A percentile compares a stretch with the other conserved stretches of the same genome.
Evolutionary conservation across 805 yeast genomes (phyloP).

Genomic region (Metschnikowia continentalis): DNA sequence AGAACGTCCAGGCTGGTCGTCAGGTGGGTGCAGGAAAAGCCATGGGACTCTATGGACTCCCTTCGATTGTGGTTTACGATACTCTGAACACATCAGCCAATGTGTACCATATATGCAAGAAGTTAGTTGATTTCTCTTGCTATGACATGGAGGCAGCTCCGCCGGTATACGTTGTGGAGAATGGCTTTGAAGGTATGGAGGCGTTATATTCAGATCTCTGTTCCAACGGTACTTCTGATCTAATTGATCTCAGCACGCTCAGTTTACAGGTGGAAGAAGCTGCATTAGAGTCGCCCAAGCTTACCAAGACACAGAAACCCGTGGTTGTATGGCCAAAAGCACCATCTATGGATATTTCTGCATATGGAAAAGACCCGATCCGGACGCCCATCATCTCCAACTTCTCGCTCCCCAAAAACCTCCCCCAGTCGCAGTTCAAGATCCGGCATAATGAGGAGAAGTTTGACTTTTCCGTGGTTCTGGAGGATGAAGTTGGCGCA

Average conservation of each 20-base stretch:
- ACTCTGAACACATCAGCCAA: constrained; percentile 32
- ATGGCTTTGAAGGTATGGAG: constrained; percentile 39
- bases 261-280: constrained; percentile 3
- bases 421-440: constrained; percentile 32
- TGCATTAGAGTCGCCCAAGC: not conserved
- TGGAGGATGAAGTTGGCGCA: constrained; percentile 7
- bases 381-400: constrained; percentile 44
- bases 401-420: constrained; percentile 47
- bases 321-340: not conserved
- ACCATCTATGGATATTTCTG: not conserved
- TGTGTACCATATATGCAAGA: constrained; percentile 45
- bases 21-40: not conserved
- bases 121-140: constrained; percentile 38
- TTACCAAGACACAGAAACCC: not conserved
- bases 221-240: constrained; percentile 18
- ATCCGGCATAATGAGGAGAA: constrained; percentile 53
- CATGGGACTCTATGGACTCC: constrained; percentile 27
- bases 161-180: constrained; percentile 39
- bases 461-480: constrained; percentile 11
- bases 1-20: constrained; percentile 3
- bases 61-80: constrained; percentile 51
- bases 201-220: constrained; percentile 17
- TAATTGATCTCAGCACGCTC: constrained; percentile 7
- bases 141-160: constrained; percentile 22
- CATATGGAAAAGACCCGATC: not conserved